A percentile compares a stretch with the other conserved stretches of the same genome.
These are phyloP conservation scores for Talaromyces verruculosus DNA, from an alignment of 2,329 filamentous ascomycete genomes.

Conservation along the genomic window DNA sequence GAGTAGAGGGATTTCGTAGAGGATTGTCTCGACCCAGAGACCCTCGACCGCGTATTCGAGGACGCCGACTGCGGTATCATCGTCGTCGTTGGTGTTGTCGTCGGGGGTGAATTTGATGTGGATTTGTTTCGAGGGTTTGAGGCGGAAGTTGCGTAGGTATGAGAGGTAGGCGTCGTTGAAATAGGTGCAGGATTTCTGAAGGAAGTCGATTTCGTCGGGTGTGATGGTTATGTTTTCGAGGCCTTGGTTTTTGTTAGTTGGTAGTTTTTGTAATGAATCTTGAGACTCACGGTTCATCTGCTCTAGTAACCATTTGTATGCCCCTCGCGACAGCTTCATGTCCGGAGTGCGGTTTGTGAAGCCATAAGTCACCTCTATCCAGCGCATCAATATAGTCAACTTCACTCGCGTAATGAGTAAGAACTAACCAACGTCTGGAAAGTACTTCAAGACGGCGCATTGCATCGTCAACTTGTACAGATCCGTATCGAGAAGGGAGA, in stretches of 20 bases:
- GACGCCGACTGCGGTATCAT: slow-evolving; percentile 69
- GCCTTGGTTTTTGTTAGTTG: slow-evolving; percentile 50
- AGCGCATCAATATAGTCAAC: slow-evolving; percentile 16
- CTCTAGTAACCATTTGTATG: slow-evolving; percentile 78
- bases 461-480: slow-evolving; percentile 99
- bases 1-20: slow-evolving; percentile 94
- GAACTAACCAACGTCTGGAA: slow-evolving; percentile 62
- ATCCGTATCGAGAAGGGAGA: slow-evolving; percentile 78
- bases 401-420: no score
- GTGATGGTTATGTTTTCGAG: slow-evolving; percentile 79
- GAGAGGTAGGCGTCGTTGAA: slow-evolving; percentile 73
- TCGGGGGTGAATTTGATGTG: slow-evolving; percentile 62
- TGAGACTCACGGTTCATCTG: slow-evolving; percentile 71
- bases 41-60: slow-evolving; percentile 76
- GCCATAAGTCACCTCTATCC: slow-evolving; percentile 73
- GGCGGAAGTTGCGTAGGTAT: slow-evolving; percentile 77
- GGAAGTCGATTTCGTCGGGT: slow-evolving; percentile 74
- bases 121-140: slow-evolving; percentile 80
- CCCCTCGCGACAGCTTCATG: slow-evolving; percentile 81
- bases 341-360: slow-evolving; percentile 95
- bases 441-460: slow-evolving; percentile 91
- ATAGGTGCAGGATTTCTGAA: slow-evolving; percentile 77
- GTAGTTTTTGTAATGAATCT: not conserved
- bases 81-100: slow-evolving; percentile 56
- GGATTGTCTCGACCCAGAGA: slow-evolving; percentile 88